Conservation (phyloP, 2,329 filamentous ascomycete genomes). For the Aureobasidium subglaciale region DNA sequence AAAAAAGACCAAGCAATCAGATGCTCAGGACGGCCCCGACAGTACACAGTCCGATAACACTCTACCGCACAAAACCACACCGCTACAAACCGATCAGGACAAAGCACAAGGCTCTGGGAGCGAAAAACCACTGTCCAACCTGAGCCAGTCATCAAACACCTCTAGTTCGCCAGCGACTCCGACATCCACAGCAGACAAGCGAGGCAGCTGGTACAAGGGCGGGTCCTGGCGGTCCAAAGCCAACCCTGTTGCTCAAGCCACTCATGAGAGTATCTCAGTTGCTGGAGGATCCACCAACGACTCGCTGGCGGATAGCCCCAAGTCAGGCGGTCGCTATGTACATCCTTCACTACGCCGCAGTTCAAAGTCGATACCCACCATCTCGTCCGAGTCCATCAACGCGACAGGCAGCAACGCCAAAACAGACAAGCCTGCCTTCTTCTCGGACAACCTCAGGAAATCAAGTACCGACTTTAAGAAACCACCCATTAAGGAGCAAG, state of each 20-base stretch:
- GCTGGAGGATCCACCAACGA: slow-evolving; percentile 38
- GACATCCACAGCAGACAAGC: slow-evolving; percentile 1
- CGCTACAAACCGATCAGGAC: background rate
- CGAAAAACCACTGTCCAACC: background rate
- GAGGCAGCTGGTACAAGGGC: slow-evolving; percentile 37
- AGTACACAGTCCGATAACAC: slow-evolving; percentile 6
- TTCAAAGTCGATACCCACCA: slow-evolving; percentile 39
- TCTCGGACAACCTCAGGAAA: slow-evolving; percentile 14
- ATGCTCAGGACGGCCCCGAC: background rate
- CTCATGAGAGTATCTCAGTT: slow-evolving; percentile 39
- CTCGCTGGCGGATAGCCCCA: slow-evolving; percentile 27
- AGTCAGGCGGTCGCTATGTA: slow-evolving; percentile 11
- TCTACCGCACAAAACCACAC: background rate
- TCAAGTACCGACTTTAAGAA: slow-evolving; percentile 2
- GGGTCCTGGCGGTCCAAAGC: slow-evolving; percentile 42
- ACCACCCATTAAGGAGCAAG: background rate
- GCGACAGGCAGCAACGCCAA: slow-evolving; percentile 30
- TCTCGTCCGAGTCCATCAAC: slow-evolving; percentile 40
- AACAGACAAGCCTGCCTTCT: slow-evolving; percentile 21
- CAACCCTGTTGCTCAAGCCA: slow-evolving; percentile 39
- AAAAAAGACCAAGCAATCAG: slow-evolving; percentile 35
- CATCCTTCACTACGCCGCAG: slow-evolving; percentile 17
- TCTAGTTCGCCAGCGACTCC: background rate
- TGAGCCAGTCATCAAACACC: background rate
- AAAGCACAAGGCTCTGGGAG: background rate